Percentiles rank a stretch among this genome's conserved stretches.
Evolutionary conservation across 2,329 filamentous ascomycete genomes (phyloP).

Genomic region (Claviceps sp.): DNA sequence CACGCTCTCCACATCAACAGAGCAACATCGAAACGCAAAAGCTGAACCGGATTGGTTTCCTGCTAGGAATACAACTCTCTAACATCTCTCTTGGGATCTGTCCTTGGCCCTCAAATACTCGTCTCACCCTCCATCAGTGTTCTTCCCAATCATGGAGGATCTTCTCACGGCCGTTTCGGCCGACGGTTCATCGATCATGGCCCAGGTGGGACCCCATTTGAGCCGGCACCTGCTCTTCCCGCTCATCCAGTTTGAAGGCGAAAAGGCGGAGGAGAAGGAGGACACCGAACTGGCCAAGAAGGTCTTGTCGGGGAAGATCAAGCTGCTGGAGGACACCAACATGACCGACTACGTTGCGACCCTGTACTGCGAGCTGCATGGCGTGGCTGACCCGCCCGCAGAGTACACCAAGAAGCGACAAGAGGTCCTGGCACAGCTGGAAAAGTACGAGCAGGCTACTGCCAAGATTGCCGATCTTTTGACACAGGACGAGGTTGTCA

Average conservation of each 20-base stretch:
- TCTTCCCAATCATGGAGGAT: constrained; percentile 22
- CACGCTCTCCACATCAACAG: background rate
- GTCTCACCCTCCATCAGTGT: background rate
- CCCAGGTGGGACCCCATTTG: constrained; percentile 80
- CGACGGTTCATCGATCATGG: constrained; percentile 67
- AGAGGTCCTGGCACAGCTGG: constrained; percentile 70
- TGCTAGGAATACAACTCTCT: background rate
- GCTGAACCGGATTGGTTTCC: background rate
- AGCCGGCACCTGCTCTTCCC: constrained; percentile 96
- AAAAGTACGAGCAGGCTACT: constrained; percentile 76
- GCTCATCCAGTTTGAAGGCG: constrained; percentile 79
- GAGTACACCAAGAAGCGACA: constrained; percentile 86
- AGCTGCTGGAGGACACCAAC: constrained; percentile 91
- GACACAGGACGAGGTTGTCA: constrained; percentile 78
- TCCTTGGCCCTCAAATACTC: no score
- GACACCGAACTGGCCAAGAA: constrained; percentile 46
- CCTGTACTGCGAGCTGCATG: constrained; percentile 80
- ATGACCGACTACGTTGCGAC: constrained; percentile 97
- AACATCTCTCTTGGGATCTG: background rate
- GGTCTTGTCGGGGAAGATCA: constrained; percentile 77
- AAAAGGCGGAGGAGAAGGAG: constrained; percentile 65
- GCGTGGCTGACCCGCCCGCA: constrained; percentile 60
- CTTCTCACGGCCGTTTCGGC: constrained; percentile 40
- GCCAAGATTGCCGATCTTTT: constrained; percentile 79
- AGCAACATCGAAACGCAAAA: background rate